These are phyloP conservation scores for Penicillium sp. DNA, from an alignment of 2,329 filamentous ascomycete genomes.

Conservation along the genomic window DNA sequence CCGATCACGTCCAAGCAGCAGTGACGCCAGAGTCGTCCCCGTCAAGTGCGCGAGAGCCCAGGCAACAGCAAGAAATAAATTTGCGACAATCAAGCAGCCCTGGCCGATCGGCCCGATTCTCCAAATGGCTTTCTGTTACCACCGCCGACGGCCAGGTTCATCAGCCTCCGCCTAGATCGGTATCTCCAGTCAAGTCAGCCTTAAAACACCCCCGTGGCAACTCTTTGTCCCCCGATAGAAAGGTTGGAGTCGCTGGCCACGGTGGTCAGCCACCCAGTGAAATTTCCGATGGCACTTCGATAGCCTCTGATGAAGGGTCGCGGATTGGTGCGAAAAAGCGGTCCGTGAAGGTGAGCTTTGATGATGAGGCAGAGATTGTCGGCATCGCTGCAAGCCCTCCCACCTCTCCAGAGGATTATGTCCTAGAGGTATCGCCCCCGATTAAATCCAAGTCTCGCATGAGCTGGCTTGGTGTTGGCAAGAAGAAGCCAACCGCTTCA, in stretches of 20 bases:
- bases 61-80: constrained; percentile 19
- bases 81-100: constrained; percentile 46
- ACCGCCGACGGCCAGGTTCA: constrained; percentile 51
- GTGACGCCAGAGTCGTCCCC: constrained; percentile 22
- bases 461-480: constrained; percentile 39
- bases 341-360: constrained; percentile 65
- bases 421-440: constrained; percentile 36
- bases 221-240: constrained; percentile 36
- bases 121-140: constrained; percentile 50
- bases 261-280: constrained; percentile 48
- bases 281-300: constrained; percentile 56
- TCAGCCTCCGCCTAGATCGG: constrained; percentile 57
- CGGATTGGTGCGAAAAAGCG: constrained; percentile 51
- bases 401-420: constrained; percentile 40
- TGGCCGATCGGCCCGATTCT: constrained; percentile 57
- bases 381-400: constrained; percentile 45
- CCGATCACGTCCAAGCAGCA: constrained; percentile 17
- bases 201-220: constrained; percentile 56
- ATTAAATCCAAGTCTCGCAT: constrained; percentile 31
- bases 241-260: constrained; percentile 19
- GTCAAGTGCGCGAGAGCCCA: constrained; percentile 14
- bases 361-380: constrained; percentile 54
- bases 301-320: constrained; percentile 45
- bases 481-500: constrained; percentile 29
- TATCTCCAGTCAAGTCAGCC: constrained; percentile 62